Percentiles rank a stretch among this genome's conserved stretches.
phyloP scores from a whole-genome alignment of 2,329 filamentous ascomycete genomes.

The Diaporthe sp. region DNA sequence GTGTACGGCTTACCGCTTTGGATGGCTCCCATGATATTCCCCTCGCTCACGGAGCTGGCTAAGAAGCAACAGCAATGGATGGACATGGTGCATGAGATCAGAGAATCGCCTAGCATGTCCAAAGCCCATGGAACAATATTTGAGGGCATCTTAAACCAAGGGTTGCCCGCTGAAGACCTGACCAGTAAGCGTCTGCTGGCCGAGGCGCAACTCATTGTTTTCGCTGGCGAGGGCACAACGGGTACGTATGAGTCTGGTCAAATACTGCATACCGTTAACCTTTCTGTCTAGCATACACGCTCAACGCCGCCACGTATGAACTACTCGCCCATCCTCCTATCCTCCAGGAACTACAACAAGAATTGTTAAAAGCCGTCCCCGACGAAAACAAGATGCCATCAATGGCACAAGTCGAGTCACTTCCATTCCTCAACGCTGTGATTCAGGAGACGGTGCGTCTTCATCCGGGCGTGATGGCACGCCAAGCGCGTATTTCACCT shows the following conservation, averaged over 20 bases:
- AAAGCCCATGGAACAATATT: not conserved
- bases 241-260: not conserved
- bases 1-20: not conserved
- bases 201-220: not conserved
- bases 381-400: not conserved
- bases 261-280: too few relatives aligned
- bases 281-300: not conserved
- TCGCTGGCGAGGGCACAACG: not conserved
- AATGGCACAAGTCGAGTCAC: not conserved
- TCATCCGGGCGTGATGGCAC: not conserved
- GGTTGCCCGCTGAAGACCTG: not conserved
- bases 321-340: not conserved
- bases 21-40: not conserved
- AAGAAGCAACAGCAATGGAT: not conserved
- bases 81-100: not conserved
- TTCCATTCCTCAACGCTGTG: not conserved
- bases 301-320: not conserved
- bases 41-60: not conserved
- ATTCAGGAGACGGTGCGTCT: not conserved
- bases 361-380: not conserved
- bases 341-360: not conserved
- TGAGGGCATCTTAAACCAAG: not conserved
- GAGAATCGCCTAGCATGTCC: not conserved
- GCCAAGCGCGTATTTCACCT: not conserved
- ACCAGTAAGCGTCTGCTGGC: not conserved